These are phyloP conservation scores for Dendrobium huoshanense DNA, from an alignment of 106 monocot species.

Conservation along the genomic window DNA sequence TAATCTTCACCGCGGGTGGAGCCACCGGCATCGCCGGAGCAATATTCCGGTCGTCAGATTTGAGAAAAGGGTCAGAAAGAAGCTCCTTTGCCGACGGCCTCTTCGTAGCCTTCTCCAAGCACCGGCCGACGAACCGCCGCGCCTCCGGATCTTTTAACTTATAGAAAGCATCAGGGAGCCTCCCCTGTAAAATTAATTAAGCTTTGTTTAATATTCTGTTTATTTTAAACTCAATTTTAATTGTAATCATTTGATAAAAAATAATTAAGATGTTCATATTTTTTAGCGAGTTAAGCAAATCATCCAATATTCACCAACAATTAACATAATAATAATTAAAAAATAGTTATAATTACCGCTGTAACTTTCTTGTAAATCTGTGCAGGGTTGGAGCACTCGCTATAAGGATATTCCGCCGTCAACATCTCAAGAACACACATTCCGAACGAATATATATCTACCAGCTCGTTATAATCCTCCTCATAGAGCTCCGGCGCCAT, in stretches of 20 bases:
- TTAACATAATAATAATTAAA: no score
- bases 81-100: conserved; percentile 73
- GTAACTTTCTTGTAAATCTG: conserved; percentile 99
- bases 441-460: conserved; percentile 92
- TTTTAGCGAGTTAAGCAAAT: no score
- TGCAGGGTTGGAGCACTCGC: conserved; percentile 93
- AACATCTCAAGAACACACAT: conserved; percentile 99
- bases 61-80: conserved; percentile 71
- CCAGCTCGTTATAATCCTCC: conserved; percentile 89
- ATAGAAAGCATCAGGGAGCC: conserved; percentile 70
- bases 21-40: background rate
- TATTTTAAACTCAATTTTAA: no score
- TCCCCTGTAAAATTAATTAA: conserved; percentile 40
- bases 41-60: conserved; percentile 8
- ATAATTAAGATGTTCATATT: no score
- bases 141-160: conserved; percentile 59
- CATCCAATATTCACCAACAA: no score
- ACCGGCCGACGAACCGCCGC: conserved; percentile 59
- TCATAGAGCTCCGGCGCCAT: conserved; percentile 99
- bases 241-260: no score
- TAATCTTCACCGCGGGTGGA: background rate
- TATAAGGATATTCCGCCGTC: conserved; percentile 84
- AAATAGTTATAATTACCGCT: conserved; percentile 21
- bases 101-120: conserved; percentile 44
- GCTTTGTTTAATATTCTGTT: background rate